phyloP scores from a whole-genome alignment of 345 rosid genomes.

The Laguncularia racemosa region DNA sequence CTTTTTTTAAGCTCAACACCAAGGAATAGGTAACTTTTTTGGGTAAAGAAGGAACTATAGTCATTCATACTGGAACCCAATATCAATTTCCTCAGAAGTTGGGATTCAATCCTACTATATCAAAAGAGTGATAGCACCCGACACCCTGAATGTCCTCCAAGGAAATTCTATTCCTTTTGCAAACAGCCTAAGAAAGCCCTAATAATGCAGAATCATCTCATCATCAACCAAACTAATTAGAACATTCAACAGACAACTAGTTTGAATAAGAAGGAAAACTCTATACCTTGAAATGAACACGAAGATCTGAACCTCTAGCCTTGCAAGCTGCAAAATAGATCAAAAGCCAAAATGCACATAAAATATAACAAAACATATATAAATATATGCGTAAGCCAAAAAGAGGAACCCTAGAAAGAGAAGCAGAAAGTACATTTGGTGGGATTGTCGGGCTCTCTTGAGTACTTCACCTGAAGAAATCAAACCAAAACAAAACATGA shows the following conservation, averaged over 20 bases:
- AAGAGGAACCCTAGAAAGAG: neutral
- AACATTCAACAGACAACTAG: too few species aligned
- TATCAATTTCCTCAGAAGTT: too few species aligned
- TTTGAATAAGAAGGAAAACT: neutral
- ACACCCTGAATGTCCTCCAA: too few species aligned
- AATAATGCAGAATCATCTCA: too few species aligned
- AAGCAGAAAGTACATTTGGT: constrained; percentile 59
- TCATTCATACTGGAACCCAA: too few species aligned
- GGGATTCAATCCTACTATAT: too few species aligned
- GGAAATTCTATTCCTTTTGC: too few species aligned
- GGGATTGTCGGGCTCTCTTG: constrained; percentile 81
- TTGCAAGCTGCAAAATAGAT: constrained; percentile 66
- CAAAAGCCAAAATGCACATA: neutral
- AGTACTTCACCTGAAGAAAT: constrained; percentile 78
- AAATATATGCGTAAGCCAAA: neutral
- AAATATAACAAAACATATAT: neutral
- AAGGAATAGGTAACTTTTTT: too few species aligned
- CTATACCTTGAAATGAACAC: constrained; percentile 72
- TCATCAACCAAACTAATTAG: too few species aligned
- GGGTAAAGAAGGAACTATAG: too few species aligned
- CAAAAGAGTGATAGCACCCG: neutral
- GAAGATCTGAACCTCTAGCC: constrained; percentile 90
- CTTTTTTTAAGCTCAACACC: too few species aligned
- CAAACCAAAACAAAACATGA: neutral
- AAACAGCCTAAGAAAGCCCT: too few species aligned